Evolutionary conservation across 2,329 filamentous ascomycete genomes (phyloP).

Genomic region (Arthrobotrys iridis): DNA sequence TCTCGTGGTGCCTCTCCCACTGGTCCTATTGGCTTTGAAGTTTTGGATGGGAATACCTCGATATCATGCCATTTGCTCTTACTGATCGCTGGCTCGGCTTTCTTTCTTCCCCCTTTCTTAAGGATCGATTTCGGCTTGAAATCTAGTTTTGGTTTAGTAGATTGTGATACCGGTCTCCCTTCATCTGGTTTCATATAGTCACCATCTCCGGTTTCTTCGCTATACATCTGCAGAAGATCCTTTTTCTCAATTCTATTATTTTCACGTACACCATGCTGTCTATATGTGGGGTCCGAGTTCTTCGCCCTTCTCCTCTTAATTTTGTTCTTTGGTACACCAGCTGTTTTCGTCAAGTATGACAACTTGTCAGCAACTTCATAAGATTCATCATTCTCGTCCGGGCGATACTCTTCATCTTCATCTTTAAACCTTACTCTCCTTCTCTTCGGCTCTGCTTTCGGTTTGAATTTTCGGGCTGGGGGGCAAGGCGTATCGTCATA

Average conservation of each 20-base stretch:
- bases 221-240: conserved; percentile 29
- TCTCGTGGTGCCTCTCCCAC: background rate
- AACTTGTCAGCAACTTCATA: background rate
- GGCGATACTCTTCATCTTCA: conserved; percentile 24
- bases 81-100: background rate
- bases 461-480: conserved; percentile 1
- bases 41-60: background rate
- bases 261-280: conserved; percentile 32
- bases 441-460: conserved; percentile 7
- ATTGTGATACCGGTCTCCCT: background rate
- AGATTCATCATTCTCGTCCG: conserved; percentile 1
- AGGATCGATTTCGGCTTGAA: background rate
- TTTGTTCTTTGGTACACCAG: background rate
- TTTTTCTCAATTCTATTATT: conserved; percentile 41
- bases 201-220: background rate
- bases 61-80: background rate
- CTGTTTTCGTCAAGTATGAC: background rate
- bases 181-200: background rate
- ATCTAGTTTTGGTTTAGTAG: background rate
- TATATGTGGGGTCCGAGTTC: conserved; percentile 44
- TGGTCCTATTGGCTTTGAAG: background rate
- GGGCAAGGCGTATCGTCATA: conserved; percentile 37
- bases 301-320: conserved; percentile 17
- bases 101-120: background rate
- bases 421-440: background rate